phyloP scores from a whole-genome alignment of 192 early-diverging fungal genomes.

The Oehlia diaphana region DNA sequence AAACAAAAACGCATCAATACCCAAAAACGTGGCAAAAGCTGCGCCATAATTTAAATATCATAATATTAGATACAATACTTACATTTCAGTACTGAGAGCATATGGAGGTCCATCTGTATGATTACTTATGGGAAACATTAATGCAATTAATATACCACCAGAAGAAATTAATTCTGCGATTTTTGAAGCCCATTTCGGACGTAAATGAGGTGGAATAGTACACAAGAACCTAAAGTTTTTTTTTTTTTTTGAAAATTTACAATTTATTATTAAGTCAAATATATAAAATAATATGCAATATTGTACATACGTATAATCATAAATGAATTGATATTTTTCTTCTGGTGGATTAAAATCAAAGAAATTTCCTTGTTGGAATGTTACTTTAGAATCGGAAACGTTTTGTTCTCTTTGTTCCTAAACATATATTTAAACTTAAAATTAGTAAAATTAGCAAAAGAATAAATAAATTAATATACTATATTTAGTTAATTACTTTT shows the following conservation, averaged over 20 bases:
- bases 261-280: slow-evolving; percentile 5
- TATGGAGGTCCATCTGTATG: slow-evolving; percentile 76
- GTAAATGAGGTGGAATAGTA: slow-evolving; percentile 64
- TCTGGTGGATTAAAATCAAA: slow-evolving; percentile 61
- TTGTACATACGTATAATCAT: slow-evolving; percentile 73
- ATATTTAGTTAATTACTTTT: slow-evolving; percentile 35
- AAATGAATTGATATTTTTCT: slow-evolving; percentile 69
- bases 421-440: neutral
- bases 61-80: slow-evolving; percentile 31
- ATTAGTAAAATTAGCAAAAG: neutral
- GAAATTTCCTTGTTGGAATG: slow-evolving; percentile 68
- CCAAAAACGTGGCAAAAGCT: too few relatives aligned
- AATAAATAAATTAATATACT: neutral
- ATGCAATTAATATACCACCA: slow-evolving; percentile 69
- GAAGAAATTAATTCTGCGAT: slow-evolving; percentile 63
- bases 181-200: slow-evolving; percentile 63
- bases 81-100: slow-evolving; percentile 61
- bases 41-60: too few relatives aligned
- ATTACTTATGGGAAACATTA: slow-evolving; percentile 76
- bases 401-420: slow-evolving; percentile 35
- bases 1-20: neutral
- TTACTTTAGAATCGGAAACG: slow-evolving; percentile 42
- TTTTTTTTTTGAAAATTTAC: too few relatives aligned
- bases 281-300: neutral
- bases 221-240: slow-evolving; percentile 81